phyloP scores from a whole-genome alignment of 225 moss, liverwort and hornwort species.

The Physcomitrium patens region DNA sequence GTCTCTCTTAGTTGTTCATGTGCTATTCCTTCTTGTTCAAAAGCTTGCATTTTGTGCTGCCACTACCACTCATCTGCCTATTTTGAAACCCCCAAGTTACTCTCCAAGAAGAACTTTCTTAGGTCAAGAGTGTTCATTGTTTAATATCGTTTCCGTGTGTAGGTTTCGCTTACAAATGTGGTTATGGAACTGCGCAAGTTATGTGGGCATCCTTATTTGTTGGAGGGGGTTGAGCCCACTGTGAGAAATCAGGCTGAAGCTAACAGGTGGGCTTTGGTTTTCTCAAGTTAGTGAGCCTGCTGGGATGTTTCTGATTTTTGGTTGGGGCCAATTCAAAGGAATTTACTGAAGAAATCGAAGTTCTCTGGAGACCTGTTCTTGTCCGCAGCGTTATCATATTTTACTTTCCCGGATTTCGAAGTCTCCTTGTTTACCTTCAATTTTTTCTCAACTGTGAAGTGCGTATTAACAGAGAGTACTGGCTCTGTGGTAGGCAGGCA shows the following conservation, averaged over 20 bases:
- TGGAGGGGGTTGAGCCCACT: conserved; percentile 71
- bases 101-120: not conserved
- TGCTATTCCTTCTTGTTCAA: not conserved
- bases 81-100: not conserved
- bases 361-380: not conserved
- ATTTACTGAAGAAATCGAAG: not conserved
- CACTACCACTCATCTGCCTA: not conserved
- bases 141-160: conserved; percentile 22
- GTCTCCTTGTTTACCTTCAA: too few species aligned
- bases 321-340: not conserved
- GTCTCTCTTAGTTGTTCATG: not conserved
- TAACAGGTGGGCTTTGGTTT: conserved; percentile 60
- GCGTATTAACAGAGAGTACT: conserved; percentile 46
- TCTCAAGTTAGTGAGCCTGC: not conserved
- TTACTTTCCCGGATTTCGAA: not conserved
- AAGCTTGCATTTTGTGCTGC: not conserved
- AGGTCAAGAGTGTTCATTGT: not conserved
- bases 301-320: not conserved
- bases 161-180: conserved; percentile 78
- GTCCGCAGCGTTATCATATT: not conserved
- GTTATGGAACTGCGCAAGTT: conserved; percentile 89
- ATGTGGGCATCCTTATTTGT: conserved; percentile 81
- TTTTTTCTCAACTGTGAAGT: not conserved
- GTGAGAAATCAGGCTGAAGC: conserved; percentile 69
- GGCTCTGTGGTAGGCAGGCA: conserved; percentile 72